These are phyloP conservation scores for Phoenix roebelenii DNA, from an alignment of 176 grass and related monocot genomes.

Conservation along the genomic window DNA sequence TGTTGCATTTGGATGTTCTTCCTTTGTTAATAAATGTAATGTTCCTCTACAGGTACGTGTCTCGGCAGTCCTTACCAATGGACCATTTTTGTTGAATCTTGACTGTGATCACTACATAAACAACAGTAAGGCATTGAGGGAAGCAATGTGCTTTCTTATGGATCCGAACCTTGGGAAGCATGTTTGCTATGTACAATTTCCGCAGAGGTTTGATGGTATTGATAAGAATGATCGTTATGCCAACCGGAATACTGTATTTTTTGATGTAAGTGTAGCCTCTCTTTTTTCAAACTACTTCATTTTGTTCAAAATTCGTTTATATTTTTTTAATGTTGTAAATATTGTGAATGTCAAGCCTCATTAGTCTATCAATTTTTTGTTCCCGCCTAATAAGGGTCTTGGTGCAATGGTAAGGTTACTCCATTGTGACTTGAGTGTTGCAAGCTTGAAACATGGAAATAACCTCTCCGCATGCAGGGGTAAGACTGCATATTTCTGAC, in stretches of 20 bases:
- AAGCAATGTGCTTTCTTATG: constrained; percentile 99
- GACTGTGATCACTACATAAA: constrained; percentile 99
- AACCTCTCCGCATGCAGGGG: too few relatives aligned
- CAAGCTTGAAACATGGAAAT: too few relatives aligned
- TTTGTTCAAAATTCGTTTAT: too few relatives aligned
- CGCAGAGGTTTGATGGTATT: constrained; percentile 93
- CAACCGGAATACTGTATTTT: constrained; percentile 95
- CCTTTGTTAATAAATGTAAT: constrained; percentile 15
- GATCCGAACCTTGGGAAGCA: constrained; percentile 86
- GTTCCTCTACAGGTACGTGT: constrained; percentile 69
- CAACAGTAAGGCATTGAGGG: constrained; percentile 87
- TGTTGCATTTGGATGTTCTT: constrained; percentile 22
- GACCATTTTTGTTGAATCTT: constrained; percentile 95
- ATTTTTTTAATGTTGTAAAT: too few relatives aligned
- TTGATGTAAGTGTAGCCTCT: constrained; percentile 60
- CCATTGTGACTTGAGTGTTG: too few relatives aligned
- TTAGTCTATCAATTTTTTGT: too few relatives aligned
- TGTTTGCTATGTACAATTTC: constrained; percentile 94
- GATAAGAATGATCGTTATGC: constrained; percentile 95
- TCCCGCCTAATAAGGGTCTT: too few relatives aligned
- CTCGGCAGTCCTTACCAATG: constrained; percentile 97
- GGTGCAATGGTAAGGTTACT: too few relatives aligned
- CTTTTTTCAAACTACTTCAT: not conserved
- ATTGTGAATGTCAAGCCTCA: too few relatives aligned
- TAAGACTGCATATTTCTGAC: too few relatives aligned